Evolutionary conservation across 306 rosid species (phyloP).

Genomic region (Purshia tridentata): DNA sequence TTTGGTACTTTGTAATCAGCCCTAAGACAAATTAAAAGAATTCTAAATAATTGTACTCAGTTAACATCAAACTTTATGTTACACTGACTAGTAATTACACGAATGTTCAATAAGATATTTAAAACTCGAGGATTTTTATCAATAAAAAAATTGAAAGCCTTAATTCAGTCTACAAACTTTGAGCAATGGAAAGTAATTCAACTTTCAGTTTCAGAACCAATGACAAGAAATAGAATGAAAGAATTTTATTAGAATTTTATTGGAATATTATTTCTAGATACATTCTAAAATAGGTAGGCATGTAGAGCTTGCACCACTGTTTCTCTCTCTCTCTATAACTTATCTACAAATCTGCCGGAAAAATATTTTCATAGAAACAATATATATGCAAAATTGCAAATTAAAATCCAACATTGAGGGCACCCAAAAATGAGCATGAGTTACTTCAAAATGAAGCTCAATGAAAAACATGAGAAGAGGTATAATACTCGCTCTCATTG

Average conservation of each 20-base stretch:
- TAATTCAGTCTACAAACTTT: too few relatives aligned
- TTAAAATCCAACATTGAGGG: not conserved
- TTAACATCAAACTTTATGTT: too few relatives aligned
- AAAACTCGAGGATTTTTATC: too few relatives aligned
- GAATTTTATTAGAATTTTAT: not conserved
- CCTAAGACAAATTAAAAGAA: too few relatives aligned
- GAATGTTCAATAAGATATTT: too few relatives aligned
- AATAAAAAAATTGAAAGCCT: too few relatives aligned
- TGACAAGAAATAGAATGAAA: not conserved
- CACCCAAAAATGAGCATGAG: not conserved
- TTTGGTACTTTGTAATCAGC: too few relatives aligned
- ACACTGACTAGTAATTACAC: too few relatives aligned
- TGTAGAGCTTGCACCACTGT: not conserved
- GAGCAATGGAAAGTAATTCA: too few relatives aligned
- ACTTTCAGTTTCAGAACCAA: not conserved
- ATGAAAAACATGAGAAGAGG: constrained; percentile 83
- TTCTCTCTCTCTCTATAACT: not conserved
- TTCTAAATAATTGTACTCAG: too few relatives aligned
- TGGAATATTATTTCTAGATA: not conserved
- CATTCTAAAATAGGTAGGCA: not conserved
- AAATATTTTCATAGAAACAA: not conserved
- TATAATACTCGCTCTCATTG: constrained; percentile 90
- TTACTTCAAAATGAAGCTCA: constrained; percentile 19
- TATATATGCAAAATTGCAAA: not conserved
- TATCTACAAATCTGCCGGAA: not conserved